A percentile compares a stretch with the other conserved stretches of the same genome.
Conservation (phyloP, 495 filamentous ascomycete species). For the Hypoxylon perforatum region DNA sequence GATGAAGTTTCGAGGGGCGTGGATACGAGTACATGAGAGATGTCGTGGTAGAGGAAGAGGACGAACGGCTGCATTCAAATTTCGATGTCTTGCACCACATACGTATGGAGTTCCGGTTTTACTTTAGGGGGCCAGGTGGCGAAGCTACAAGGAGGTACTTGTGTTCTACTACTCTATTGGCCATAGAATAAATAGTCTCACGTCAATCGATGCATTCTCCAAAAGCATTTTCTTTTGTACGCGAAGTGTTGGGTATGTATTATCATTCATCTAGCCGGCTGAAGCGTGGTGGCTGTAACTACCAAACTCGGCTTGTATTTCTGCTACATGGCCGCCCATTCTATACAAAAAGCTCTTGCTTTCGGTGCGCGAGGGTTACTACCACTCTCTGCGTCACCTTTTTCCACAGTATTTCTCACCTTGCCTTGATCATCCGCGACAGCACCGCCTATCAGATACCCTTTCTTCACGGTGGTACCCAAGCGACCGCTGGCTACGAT, state of each 20-base stretch:
- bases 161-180: too few relatives aligned
- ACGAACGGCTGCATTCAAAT: too few relatives aligned
- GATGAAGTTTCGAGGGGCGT: not conserved
- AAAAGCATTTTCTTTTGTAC: too few relatives aligned
- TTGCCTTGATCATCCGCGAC: constrained; percentile 27
- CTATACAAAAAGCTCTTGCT: constrained; percentile 78
- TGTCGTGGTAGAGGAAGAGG: too few relatives aligned
- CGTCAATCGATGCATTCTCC: not conserved
- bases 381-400: constrained; percentile 39
- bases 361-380: constrained; percentile 33
- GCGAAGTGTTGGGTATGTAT: not conserved
- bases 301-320: not conserved
- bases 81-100: too few relatives aligned
- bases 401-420: not conserved
- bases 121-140: too few relatives aligned
- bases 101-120: too few relatives aligned
- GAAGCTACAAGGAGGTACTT: too few relatives aligned
- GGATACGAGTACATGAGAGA: constrained; percentile 7
- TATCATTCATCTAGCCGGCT: not conserved
- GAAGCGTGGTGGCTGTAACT: not conserved
- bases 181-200: not conserved
- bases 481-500: constrained; percentile 86
- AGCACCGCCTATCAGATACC: constrained; percentile 83
- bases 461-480: constrained; percentile 96
- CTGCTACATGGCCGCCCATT: constrained; percentile 83